A percentile compares a stretch with the other conserved stretches of the same genome.
Conservation (phyloP, 2,329 filamentous ascomycete genomes). For the Cladosporium sp. region DNA sequence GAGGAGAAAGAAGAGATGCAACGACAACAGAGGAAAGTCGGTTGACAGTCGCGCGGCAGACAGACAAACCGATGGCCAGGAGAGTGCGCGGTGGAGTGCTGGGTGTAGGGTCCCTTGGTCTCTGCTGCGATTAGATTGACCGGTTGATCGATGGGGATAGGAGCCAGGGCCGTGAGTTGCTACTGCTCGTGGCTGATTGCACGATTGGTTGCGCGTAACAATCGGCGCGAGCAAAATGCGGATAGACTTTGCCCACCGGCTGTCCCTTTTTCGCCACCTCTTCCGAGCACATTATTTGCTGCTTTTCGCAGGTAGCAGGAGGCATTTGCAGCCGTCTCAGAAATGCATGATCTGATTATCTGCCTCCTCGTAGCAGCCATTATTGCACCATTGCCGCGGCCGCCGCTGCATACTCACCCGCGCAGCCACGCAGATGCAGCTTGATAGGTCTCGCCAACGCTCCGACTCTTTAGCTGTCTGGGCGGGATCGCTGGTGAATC, state of each 20-base stretch:
- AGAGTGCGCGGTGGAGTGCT: background rate
- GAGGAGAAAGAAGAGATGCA: background rate
- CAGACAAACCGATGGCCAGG: background rate
- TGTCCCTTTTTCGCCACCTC: slow-evolving; percentile 1
- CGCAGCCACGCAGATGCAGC: background rate
- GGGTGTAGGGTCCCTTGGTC: background rate
- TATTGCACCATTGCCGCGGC: background rate
- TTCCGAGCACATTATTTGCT: background rate
- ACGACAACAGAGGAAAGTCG: background rate
- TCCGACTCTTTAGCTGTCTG: background rate
- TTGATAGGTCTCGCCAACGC: slow-evolving; percentile 1
- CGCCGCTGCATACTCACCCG: background rate
- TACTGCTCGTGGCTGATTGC: background rate
- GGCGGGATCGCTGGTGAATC: background rate
- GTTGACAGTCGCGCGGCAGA: background rate
- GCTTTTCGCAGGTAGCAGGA: background rate
- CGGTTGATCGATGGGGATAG: slow-evolving; percentile 9
- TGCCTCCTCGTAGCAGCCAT: background rate
- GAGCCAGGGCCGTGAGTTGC: slow-evolving; percentile 12
- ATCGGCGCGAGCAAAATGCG: background rate
- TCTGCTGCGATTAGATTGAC: slow-evolving; percentile 7
- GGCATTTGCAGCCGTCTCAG: no score
- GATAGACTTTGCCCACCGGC: background rate
- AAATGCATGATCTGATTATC: background rate
- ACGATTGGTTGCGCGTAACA: slow-evolving; percentile 2